Evolutionary conservation across 2,329 filamentous ascomycete genomes (phyloP).

Genomic region (Arthrobotrys megalospora): DNA sequence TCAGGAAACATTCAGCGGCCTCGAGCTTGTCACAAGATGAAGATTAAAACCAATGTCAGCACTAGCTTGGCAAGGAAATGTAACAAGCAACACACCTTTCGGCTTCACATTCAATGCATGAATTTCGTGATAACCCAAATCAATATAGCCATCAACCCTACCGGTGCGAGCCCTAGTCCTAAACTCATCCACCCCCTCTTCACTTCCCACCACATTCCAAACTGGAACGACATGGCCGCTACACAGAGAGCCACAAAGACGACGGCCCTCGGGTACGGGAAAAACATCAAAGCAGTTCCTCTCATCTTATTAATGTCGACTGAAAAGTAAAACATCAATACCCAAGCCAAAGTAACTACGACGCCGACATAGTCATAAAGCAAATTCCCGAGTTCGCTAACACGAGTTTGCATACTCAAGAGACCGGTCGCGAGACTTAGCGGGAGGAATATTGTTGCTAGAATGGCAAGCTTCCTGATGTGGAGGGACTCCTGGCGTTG

Average conservation of each 20-base stretch:
- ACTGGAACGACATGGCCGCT: not conserved
- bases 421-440: not conserved
- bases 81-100: too few relatives aligned
- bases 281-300: slow-evolving; percentile 1
- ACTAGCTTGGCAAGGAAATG: too few relatives aligned
- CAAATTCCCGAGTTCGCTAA: slow-evolving; percentile 11
- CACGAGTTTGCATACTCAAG: slow-evolving; percentile 6
- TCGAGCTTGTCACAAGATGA: too few relatives aligned
- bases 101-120: not conserved
- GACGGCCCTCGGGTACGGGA: not conserved
- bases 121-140: not conserved
- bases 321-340: slow-evolving; percentile 7
- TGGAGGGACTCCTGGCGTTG: slow-evolving; percentile 4
- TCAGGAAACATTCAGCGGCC: too few relatives aligned
- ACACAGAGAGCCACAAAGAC: not conserved
- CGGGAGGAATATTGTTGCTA: slow-evolving; percentile 5
- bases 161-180: not conserved
- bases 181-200: slow-evolving; percentile 12
- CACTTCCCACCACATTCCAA: slow-evolving; percentile 17
- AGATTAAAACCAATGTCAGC: too few relatives aligned
- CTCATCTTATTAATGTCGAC: not conserved
- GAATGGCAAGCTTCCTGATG: slow-evolving; percentile 2
- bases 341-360: not conserved
- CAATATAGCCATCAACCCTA: not conserved
- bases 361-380: slow-evolving; percentile 6